Evolutionary conservation across 139 green algal species (phyloP), one percentile per base, ranked within the genome.

Genomic region (Eudorina sp.): DNA sequence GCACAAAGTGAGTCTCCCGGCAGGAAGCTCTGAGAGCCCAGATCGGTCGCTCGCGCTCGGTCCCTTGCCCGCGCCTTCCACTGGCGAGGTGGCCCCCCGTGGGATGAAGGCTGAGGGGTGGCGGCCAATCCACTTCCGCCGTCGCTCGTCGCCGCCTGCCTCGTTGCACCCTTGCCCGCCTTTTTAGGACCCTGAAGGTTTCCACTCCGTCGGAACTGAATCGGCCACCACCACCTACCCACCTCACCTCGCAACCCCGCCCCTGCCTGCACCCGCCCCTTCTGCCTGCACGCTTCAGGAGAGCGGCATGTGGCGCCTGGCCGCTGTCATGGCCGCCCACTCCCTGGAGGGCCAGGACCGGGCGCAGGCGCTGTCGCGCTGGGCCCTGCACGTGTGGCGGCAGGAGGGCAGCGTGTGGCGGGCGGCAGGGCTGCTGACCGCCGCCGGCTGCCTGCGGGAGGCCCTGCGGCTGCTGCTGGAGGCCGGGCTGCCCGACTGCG

Each of bases 221-320:
- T n/a, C n/a, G n/a, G n/a, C n/a, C n/a, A n/a, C n/a, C n/a, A n/a
- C n/a, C n/a, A n/a, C n/a, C n/a, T n/a, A n/a, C n/a, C n/a, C n/a
- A 13, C 55, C 55, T 18, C 55, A 31, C 55, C 64, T 7, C 64
- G 8, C 64, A 5, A 36, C n/a, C 25, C n/a, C 64, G 36, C 73
- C 13, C 73, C 41, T 19, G 23, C 70, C 68, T 11, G 38, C 43
- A 36, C 78, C 55, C 21, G 8, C n/a, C n/a, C n/a, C n/a, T n/a
- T n/a, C n/a, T n/a, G n/a, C n/a, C n/a, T n/a, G n/a, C n/a, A 27
- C 68, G 91, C 92, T 94, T 53, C 95, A 98, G 83, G 96, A 98
- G 58, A 90, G 83, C 8, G 93, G 93, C 18, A 86, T 97, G 76
- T 98, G 96, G 96, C 90, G 88, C 6, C 92, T 94, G 60, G 96